phyloP scores from a whole-genome alignment of 1,284 basidiomycete species.

The Porogramme epimiltina region DNA sequence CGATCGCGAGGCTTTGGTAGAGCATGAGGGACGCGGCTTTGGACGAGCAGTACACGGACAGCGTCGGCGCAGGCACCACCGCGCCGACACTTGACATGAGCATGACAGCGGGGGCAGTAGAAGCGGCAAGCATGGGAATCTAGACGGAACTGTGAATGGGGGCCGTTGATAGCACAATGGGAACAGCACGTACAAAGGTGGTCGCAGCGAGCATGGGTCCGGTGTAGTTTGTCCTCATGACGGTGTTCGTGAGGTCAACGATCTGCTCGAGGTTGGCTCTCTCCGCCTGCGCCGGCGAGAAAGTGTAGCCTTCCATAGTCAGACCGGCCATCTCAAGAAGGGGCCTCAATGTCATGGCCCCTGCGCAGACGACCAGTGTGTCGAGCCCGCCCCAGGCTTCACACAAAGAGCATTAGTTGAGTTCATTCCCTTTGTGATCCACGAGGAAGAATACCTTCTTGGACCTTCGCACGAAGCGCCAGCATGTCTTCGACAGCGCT shows the following conservation, averaged over 20 bases:
- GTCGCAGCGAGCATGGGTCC: slow-evolving; percentile 65
- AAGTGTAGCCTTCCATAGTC: slow-evolving; percentile 39
- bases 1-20: slow-evolving; percentile 78
- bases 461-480: no score
- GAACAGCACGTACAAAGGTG: slow-evolving; percentile 70
- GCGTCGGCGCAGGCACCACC: slow-evolving; percentile 82
- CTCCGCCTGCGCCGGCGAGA: slow-evolving; percentile 39
- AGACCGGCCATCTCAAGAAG: slow-evolving; percentile 74
- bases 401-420: no score
- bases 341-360: slow-evolving; percentile 81
- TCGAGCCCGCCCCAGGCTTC: slow-evolving; percentile 82
- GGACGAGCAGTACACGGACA: slow-evolving; percentile 83
- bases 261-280: slow-evolving; percentile 50
- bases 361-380: slow-evolving; percentile 82
- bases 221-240: slow-evolving; percentile 60
- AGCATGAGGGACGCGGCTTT: slow-evolving; percentile 81
- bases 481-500: no score
- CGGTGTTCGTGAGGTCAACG: slow-evolving; percentile 51
- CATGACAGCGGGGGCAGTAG: slow-evolving; percentile 71
- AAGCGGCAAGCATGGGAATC: slow-evolving; percentile 78
- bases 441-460: no score
- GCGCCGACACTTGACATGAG: slow-evolving; percentile 82
- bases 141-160: slow-evolving; percentile 31
- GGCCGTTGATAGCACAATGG: slow-evolving; percentile 13
- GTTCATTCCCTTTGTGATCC: no score